Evolutionary conservation across 2,329 filamentous ascomycete genomes (phyloP), one percentile per base, ranked within the genome.

Genomic region (Fusarium torulosum): DNA sequence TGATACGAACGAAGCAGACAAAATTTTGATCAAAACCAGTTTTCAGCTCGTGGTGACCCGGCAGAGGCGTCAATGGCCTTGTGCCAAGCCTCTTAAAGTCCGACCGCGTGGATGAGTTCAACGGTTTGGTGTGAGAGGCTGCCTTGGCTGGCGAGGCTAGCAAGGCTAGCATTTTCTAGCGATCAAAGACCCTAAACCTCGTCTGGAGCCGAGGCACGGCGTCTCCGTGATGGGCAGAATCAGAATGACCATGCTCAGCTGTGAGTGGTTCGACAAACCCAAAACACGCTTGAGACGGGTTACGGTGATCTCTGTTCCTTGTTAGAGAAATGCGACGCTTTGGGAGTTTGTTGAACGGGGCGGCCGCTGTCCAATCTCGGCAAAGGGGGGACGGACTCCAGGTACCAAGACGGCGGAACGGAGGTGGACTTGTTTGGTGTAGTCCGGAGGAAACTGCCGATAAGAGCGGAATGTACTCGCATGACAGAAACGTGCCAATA

Each of bases 241-340:
- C 55, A 59, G 23, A 14, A 40, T 40, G 42, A 40, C n/a, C 35
- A 50, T 46, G 37, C 55, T 53, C 56, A 31, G 58, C 42, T 42
- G 40, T 64, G 53, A 64, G n/a, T 64, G 61, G 60, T 46, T n/a
- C 38, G 43, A 29, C 17, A 64, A 70, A 66, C 42, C 61, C 59
- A 59, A 73, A 73, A 73, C 71, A 67, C 57, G 67, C 56, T 73
- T 68, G 70, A 72, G 71, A 73, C 70, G 57, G 52, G 27, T 53
- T 63, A 38, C 38, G 46, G 63, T 62, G 47, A 70, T 64, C 60
- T 59, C 45, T 37, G 6, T 59, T 43, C 59, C 52, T 33, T 65
- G 61, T 65, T 41, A 64, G 41, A 65, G 35, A 19, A 55, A 60
- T 60, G 37, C 25, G 63, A 72, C 67, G 45, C 55, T 37, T 45